Evolutionary conservation across 208 protist species (phyloP).

Genomic region (Leishmania martiniquensis): DNA sequence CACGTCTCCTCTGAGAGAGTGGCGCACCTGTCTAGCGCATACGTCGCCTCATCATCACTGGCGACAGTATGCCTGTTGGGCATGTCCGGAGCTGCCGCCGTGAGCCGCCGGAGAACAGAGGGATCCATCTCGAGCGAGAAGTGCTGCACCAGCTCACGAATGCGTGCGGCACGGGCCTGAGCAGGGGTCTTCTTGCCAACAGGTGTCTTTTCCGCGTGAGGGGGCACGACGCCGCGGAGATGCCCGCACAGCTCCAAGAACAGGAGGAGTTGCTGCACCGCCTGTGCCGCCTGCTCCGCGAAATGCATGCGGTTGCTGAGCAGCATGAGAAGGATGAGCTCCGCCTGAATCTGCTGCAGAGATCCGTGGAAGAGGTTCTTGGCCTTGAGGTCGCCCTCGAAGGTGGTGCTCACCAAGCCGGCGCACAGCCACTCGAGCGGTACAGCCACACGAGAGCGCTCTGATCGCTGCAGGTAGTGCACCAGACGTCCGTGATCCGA

Average conservation of each 20-base stretch:
- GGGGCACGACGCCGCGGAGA: slow-evolving; percentile 36
- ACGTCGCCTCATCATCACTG: neutral
- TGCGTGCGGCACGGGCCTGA: slow-evolving; percentile 12
- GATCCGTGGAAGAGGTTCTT: slow-evolving; percentile 73
- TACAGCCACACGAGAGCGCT: slow-evolving; percentile 34
- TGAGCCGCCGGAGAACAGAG: slow-evolving; percentile 20
- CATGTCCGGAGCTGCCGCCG: neutral
- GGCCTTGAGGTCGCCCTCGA: slow-evolving; percentile 50
- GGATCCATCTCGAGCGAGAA: slow-evolving; percentile 62
- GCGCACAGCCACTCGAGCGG: slow-evolving; percentile 67
- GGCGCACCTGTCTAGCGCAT: neutral
- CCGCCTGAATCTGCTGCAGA: slow-evolving; percentile 30
- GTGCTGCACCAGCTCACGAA: slow-evolving; percentile 42
- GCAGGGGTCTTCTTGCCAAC: neutral
- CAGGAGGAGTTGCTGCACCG: slow-evolving; percentile 45
- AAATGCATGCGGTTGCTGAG: slow-evolving; percentile 66
- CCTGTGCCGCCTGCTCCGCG: slow-evolving; percentile 50
- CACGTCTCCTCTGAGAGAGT: slow-evolving; percentile 28
- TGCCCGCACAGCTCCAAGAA: slow-evolving; percentile 59
- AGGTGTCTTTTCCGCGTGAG: neutral
- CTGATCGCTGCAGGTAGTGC: slow-evolving; percentile 36
- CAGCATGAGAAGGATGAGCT: slow-evolving; percentile 69
- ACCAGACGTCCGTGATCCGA: slow-evolving; percentile 15
- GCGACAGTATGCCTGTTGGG: neutral
- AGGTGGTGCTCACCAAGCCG: slow-evolving; percentile 52